Base-by-base conservation (phyloP, 2,329 filamentous ascomycete species). In the Penicillium sp. region DNA sequence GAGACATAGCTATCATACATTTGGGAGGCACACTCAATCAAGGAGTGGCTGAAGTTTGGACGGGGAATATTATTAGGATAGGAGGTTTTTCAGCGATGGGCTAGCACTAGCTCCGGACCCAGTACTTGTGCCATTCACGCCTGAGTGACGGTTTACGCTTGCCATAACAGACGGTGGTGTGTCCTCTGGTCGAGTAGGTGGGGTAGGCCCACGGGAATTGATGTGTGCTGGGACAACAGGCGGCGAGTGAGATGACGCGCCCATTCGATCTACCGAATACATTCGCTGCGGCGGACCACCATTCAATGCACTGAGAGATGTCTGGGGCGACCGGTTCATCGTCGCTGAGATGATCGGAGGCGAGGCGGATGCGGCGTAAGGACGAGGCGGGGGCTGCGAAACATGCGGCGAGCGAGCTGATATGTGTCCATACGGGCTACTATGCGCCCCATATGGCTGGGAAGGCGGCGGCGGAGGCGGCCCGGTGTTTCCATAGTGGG, bases 31-130 rank as follows among this genome's bases (percentile, higher is more conserved):
- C 16, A 19, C 42, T 45, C 28, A 5, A 33, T 28, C n/a, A 14
- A 37, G n/a, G 33, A 26, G 18, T 16, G 16, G 46, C 33, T 26
- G n/a, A 21, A 19, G 28, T 31, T 43, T 44, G 13, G 10, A 23
- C 37, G 31, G 31, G 34, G 23, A 46, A n/a, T n/a, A n/a, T n/a
- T 21, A 44, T 76, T 73, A 91, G 44, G 85, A 88, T 50, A 92
- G 79, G 45, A 92, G 73, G 65, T 92, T 92, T 63, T 87, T 84
- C 57, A 92, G 71, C 9, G 89, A 91, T 10, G 89, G 88, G 66
- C 87, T 92, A 14, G 89, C 88, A 65, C 89, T 92, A 3, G 89
- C 89, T n/a, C 88, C 88, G 47, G 73, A 73, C 28, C 67, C 67
- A 2, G 60, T 56, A 45, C 59, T 63, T 16, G 66, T 64, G 16